Evolutionary conservation across 1,139 yeast genomes (phyloP), one percentile per base, ranked within the genome.

Genomic region (Saccharomyces hybrid): DNA sequence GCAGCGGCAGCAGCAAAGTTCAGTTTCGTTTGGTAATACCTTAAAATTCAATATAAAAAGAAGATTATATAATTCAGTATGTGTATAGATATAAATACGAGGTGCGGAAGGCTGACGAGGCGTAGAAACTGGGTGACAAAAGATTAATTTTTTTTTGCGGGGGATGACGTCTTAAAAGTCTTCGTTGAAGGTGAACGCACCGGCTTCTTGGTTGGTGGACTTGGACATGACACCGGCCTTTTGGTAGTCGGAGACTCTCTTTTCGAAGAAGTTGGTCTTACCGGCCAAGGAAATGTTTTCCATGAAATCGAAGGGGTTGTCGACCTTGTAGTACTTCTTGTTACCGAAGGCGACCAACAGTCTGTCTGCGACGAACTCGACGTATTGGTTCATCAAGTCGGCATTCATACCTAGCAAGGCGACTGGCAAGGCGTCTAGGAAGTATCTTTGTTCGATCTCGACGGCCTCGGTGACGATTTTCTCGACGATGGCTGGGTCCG

Each of bases 261-360:
- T 93, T 80, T 93, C 99, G 71, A 93, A 93, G 82, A 93, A 93
- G 78, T 95, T 93, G 65, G 99, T 93, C 82, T 93, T 93, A 75
- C 99, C 99, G 58, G 97, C 95, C 66, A 93, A 82, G 14, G 98
- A 93, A 69, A 93, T 93, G 78, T 93, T 93, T 78, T 93, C 99
- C 99, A 93, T 93, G 71, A 93, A 93, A 75, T 93, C 99, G 73
- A 93, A 93, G 72, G 99, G 99, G 73, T 93, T 93, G 61, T 88
- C 79, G 59, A 81, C 93, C 68, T 89, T 87, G 83, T 83, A 93
- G 63, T 80, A 80, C 79, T 91, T 91, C 75, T 84, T 78, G 79
- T 89, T 89, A 64, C 99, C 99, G 63, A 93, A 81, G 8, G 98
- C 82, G 53, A 90, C 83, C 61, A 93, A 79, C 68, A 93, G 81